Percentiles rank a stretch among this genome's conserved stretches.
Conservation (phyloP, 1,139 yeast genomes). For the Saccharomyces pastorianus region DNA sequence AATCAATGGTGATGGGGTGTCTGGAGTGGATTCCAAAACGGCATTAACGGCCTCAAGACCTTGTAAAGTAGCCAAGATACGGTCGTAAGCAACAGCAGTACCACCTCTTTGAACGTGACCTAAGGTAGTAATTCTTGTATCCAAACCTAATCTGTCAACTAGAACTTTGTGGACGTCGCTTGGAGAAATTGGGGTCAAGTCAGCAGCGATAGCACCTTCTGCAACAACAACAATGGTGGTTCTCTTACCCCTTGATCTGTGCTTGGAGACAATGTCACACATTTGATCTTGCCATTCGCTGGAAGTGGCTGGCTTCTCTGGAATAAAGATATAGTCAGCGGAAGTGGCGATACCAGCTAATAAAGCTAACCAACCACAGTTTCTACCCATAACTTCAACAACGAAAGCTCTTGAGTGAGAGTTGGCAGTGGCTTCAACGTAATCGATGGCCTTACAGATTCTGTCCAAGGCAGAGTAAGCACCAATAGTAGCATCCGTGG, state of each 20-base stretch:
- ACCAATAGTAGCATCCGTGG: slow-evolving; percentile 94
- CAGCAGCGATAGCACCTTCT: slow-evolving; percentile 89
- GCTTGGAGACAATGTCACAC: slow-evolving; percentile 61
- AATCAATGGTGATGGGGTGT: slow-evolving; percentile 91
- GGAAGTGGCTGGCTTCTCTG: slow-evolving; percentile 43
- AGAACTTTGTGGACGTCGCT: slow-evolving; percentile 72
- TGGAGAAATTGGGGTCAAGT: slow-evolving; percentile 72
- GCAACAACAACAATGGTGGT: slow-evolving; percentile 94
- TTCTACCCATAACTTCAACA: slow-evolving; percentile 97
- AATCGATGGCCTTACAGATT: slow-evolving; percentile 84
- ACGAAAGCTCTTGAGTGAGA: slow-evolving; percentile 97
- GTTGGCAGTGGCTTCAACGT: slow-evolving; percentile 89
- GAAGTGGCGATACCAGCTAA: slow-evolving; percentile 95
- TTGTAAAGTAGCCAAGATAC: slow-evolving; percentile 85
- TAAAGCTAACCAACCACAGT: slow-evolving; percentile 96
- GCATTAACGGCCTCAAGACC: slow-evolving; percentile 97
- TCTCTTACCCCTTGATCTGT: slow-evolving; percentile 80
- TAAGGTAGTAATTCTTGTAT: slow-evolving; percentile 86
- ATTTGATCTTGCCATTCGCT: slow-evolving; percentile 64
- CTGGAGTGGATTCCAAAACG: slow-evolving; percentile 79
- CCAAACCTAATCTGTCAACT: slow-evolving; percentile 70
- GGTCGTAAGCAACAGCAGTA: slow-evolving; percentile 88
- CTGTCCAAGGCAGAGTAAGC: slow-evolving; percentile 90
- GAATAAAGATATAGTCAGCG: slow-evolving; percentile 89
- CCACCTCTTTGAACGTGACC: slow-evolving; percentile 99